These are phyloP conservation scores for Hygrophila difformis DNA, from an alignment of 257 asterid species.

Conservation along the genomic window DNA sequence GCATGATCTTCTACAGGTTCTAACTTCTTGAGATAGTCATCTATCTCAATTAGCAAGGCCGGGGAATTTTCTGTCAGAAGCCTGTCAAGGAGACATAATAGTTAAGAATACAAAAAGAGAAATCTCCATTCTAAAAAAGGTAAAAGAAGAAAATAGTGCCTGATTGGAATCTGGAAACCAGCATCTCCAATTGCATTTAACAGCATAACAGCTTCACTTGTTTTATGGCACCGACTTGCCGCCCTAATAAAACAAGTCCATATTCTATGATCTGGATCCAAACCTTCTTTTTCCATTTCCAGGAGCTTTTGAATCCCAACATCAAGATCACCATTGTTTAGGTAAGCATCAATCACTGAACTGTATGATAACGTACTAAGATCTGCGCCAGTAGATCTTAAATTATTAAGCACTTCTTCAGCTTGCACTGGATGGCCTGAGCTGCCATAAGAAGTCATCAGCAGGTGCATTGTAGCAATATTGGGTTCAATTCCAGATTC, in stretches of 20 bases:
- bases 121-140: conserved; percentile 8
- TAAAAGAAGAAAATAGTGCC: conserved; percentile 32
- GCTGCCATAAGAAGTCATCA: conserved; percentile 89
- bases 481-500: conserved; percentile 85
- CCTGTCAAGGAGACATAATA: conserved; percentile 34
- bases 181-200: conserved; percentile 61
- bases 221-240: conserved; percentile 59
- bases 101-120: conserved; percentile 16
- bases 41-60: conserved; percentile 60
- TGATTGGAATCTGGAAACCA: conserved; percentile 76
- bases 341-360: conserved; percentile 86
- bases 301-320: conserved; percentile 59
- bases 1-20: conserved; percentile 70
- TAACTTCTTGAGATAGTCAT: conserved; percentile 52
- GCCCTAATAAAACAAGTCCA: conserved; percentile 89
- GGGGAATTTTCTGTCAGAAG: conserved; percentile 59
- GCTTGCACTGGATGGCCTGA: conserved; percentile 94
- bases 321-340: conserved; percentile 64
- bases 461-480: conserved; percentile 86
- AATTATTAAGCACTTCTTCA: conserved; percentile 67
- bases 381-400: conserved; percentile 45
- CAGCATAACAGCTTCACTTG: conserved; percentile 46
- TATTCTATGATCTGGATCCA: conserved; percentile 76
- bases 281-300: conserved; percentile 67
- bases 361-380: conserved; percentile 68